Conservation (phyloP, 1,139 yeast genomes). For the Geotrichum siamense region DNA sequence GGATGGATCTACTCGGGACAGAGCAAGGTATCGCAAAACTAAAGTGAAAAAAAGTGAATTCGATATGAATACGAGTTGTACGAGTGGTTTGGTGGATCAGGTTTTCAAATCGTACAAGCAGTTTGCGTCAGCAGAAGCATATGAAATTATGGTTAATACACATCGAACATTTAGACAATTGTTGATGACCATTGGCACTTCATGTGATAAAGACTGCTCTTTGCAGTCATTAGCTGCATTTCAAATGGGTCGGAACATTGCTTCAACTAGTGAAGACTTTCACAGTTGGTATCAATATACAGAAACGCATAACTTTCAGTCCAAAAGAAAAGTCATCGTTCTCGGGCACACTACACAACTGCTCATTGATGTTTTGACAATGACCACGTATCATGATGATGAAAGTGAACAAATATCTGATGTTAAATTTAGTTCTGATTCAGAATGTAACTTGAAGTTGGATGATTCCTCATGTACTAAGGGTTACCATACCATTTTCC, state of each 20-base stretch:
- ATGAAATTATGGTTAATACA: slow-evolving; percentile 4
- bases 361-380: neutral
- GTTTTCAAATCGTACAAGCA: slow-evolving; percentile 7
- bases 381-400: neutral
- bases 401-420: neutral
- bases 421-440: neutral
- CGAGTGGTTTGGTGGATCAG: neutral
- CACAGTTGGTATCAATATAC: slow-evolving; percentile 13
- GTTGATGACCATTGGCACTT: neutral
- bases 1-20: neutral
- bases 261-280: slow-evolving; percentile 1
- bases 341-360: slow-evolving; percentile 9
- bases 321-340: slow-evolving; percentile 4
- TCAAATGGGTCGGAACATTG: slow-evolving; percentile 13
- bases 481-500: neutral
- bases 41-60: neutral
- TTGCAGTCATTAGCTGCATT: slow-evolving; percentile 7
- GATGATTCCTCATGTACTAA: neutral
- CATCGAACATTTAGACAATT: slow-evolving; percentile 12
- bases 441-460: too few relatives aligned
- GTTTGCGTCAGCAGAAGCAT: slow-evolving; percentile 7
- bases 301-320: slow-evolving; percentile 3
- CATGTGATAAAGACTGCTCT: neutral
- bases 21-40: neutral
- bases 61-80: neutral